Percentiles rank a stretch among this genome's conserved stretches.
phyloP scores from a whole-genome alignment of 257 asterid genomes.

The Solanum bulbocastanum region DNA sequence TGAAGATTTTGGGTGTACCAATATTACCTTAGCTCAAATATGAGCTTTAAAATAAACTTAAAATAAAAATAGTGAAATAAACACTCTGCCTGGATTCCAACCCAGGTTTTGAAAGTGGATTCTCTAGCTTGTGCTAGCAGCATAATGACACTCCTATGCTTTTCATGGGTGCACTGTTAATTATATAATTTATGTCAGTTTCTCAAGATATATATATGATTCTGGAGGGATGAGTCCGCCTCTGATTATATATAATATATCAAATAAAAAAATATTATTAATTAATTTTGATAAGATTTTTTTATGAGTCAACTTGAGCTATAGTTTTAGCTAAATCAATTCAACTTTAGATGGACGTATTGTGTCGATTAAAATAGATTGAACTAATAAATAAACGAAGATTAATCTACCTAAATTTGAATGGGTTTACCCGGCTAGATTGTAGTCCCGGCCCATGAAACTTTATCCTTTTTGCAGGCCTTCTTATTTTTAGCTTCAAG shows the following conservation, averaged over 20 bases:
- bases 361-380: neutral
- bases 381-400: neutral
- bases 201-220: no score
- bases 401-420: neutral
- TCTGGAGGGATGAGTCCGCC: neutral
- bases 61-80: neutral
- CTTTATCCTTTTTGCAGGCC: neutral
- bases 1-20: neutral
- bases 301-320: neutral
- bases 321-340: neutral
- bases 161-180: neutral
- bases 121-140: accelerated
- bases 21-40: neutral
- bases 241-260: neutral
- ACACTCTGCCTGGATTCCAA: no score
- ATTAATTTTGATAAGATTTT: no score
- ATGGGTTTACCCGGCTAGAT: neutral
- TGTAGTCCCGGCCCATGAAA: neutral
- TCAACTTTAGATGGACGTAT: neutral
- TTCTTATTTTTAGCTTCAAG: neutral
- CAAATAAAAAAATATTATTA: no score
- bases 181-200: no score
- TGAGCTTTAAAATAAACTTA: no score
- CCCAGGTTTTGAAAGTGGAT: neutral
- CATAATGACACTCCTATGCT: neutral